Percentiles rank a stretch among this genome's conserved stretches.
These are phyloP conservation scores for Vaccinium macrocarpon DNA, from an alignment of 148 eudicot genomes.

Conservation along the genomic window DNA sequence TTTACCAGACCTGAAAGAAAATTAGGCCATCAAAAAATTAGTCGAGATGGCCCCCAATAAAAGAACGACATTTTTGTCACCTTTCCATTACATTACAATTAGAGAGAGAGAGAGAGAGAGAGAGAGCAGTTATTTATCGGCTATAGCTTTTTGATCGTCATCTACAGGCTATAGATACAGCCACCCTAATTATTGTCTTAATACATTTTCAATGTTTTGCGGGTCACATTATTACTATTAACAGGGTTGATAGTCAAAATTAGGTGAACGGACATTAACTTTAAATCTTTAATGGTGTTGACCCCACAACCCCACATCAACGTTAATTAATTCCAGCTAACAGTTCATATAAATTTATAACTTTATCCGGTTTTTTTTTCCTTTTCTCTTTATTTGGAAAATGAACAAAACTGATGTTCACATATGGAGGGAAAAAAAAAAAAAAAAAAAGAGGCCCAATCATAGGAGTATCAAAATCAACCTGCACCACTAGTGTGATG, in stretches of 20 bases:
- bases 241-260: background rate
- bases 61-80: too few species aligned
- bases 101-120: too few species aligned
- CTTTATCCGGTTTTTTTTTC: background rate
- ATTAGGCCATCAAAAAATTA: too few species aligned
- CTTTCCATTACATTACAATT: too few species aligned
- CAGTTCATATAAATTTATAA: background rate
- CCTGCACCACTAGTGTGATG: background rate
- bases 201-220: background rate
- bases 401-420: background rate
- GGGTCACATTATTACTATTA: background rate
- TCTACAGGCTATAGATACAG: background rate
- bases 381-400: background rate
- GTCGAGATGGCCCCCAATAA: too few species aligned
- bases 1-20: too few species aligned
- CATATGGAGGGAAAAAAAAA: background rate
- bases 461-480: background rate
- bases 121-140: too few species aligned
- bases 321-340: background rate
- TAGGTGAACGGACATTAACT: constrained; percentile 11
- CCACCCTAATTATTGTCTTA: background rate
- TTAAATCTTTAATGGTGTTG: background rate
- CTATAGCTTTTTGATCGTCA: too few species aligned
- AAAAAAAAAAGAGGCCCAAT: background rate
- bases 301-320: background rate